Conservation (phyloP, 176 grass and related monocot species). For the Stipa capillata region DNA sequence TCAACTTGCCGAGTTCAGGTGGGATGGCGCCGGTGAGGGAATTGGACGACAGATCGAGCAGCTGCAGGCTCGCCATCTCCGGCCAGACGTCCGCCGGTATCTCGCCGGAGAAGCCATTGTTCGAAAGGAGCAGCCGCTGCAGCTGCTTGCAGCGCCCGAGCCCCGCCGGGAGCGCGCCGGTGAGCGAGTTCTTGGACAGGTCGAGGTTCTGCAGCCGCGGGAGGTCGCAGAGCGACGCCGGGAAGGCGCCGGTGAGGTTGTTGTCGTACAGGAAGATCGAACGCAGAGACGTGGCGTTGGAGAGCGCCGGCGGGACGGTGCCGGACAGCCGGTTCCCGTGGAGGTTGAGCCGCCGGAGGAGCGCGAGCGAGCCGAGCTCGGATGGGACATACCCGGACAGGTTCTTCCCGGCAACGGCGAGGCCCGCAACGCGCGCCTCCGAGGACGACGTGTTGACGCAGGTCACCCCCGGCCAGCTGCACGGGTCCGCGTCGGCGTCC, state of each 20-base stretch:
- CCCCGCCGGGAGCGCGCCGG: slow-evolving; percentile 25
- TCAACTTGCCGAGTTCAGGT: slow-evolving; percentile 41
- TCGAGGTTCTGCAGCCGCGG: slow-evolving; percentile 69
- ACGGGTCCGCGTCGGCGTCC: slow-evolving; percentile 44
- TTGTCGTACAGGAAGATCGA: slow-evolving; percentile 82
- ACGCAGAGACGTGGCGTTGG: slow-evolving; percentile 67
- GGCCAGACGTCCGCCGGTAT: slow-evolving; percentile 38
- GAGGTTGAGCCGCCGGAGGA: slow-evolving; percentile 77
- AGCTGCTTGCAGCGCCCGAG: slow-evolving; percentile 43
- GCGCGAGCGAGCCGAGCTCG: slow-evolving; percentile 40
- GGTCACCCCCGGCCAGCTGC: slow-evolving; percentile 50
- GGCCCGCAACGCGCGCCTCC: slow-evolving; percentile 45
- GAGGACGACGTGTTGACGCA: slow-evolving; percentile 53
- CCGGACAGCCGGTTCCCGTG: slow-evolving; percentile 62
- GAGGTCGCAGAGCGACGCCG: slow-evolving; percentile 43
- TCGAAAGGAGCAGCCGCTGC: slow-evolving; percentile 38
- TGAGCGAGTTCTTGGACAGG: slow-evolving; percentile 55
- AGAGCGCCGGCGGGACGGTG: slow-evolving; percentile 24
- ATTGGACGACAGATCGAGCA: slow-evolving; percentile 75
- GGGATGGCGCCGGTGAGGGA: slow-evolving; percentile 50
- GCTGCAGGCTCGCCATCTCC: slow-evolving; percentile 48
- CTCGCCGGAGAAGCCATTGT: slow-evolving; percentile 35
- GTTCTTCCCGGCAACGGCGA: slow-evolving; percentile 67
- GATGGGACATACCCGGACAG: slow-evolving; percentile 52
- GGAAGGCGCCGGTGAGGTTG: slow-evolving; percentile 39